Percentiles rank a stretch among this genome's conserved stretches.
Conservation (phyloP, 2,329 filamentous ascomycete genomes). For the Sporothrix dimorphospora region DNA sequence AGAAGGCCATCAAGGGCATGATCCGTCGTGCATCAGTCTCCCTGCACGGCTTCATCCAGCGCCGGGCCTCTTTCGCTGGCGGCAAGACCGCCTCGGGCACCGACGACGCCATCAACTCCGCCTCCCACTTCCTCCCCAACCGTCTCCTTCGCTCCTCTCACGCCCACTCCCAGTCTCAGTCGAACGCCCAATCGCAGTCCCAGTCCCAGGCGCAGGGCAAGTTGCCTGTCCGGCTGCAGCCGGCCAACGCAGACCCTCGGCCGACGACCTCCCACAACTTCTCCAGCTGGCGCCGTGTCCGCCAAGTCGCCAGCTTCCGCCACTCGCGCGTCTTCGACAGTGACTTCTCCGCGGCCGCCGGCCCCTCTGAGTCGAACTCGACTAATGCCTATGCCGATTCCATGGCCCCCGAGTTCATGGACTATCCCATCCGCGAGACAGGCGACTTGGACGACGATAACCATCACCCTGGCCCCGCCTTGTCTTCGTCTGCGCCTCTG, state of each 20-base stretch:
- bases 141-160: conserved; percentile 37
- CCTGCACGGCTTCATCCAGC: conserved; percentile 54
- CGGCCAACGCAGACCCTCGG: conserved; percentile 36
- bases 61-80: conserved; percentile 49
- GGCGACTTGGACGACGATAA: neutral
- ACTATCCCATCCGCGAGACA: neutral
- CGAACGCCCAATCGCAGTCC: neutral
- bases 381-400: neutral
- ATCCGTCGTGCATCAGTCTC: conserved; percentile 60
- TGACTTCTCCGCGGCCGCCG: conserved; percentile 36
- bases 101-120: conserved; percentile 33
- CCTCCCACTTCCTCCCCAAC: conserved; percentile 23
- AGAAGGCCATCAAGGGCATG: conserved; percentile 50
- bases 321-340: conserved; percentile 52
- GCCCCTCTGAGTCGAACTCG: conserved; percentile 19
- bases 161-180: conserved; percentile 39
- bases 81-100: conserved; percentile 29
- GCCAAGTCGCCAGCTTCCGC: conserved; percentile 55
- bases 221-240: conserved; percentile 7
- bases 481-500: conserved; percentile 28
- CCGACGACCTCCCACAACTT: conserved; percentile 54
- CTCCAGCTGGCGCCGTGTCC: conserved; percentile 54
- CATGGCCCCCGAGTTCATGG: neutral
- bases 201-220: neutral
- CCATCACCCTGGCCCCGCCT: neutral